Percentiles rank a stretch among this genome's conserved stretches.
phyloP scores from a whole-genome alignment of 371 early-diverging fungal genomes.

The Entomophthora muscae region DNA sequence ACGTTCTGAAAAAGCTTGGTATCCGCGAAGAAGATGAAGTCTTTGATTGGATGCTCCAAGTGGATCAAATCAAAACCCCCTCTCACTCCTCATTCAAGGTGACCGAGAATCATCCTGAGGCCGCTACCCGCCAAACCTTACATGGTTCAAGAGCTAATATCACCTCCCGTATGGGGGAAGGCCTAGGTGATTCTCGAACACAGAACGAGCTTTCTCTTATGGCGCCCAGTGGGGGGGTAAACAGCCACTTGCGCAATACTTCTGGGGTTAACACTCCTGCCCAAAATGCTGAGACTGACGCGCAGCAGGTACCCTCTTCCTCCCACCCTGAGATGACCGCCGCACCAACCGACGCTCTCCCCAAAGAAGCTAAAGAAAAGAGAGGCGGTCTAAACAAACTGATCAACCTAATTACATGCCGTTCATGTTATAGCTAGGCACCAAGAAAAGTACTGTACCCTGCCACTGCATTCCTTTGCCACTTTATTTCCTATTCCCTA shows the following conservation, averaged over 20 bases:
- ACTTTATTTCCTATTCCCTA: neutral
- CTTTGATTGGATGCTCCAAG: conserved; percentile 8
- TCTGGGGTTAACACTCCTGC: neutral
- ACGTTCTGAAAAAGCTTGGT: conserved; percentile 3
- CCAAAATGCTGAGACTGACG: neutral
- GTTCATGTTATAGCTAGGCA: conserved; percentile 5
- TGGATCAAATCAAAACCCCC: conserved; percentile 7
- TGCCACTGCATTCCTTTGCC: neutral
- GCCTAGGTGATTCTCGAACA: neutral
- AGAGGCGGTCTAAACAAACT: neutral
- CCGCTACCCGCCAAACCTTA: conserved; percentile 1
- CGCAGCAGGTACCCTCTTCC: neutral
- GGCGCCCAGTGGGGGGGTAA: neutral
- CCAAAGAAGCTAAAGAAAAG: conserved; percentile 1
- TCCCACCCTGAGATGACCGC: neutral
- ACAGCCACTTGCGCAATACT: neutral
- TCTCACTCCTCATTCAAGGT: neutral
- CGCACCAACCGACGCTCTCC: neutral
- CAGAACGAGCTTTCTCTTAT: neutral
- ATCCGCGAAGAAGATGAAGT: conserved; percentile 1
- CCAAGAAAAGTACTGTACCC: neutral
- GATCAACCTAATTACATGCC: conserved; percentile 4
- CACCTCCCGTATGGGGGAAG: neutral
- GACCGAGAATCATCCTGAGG: neutral
- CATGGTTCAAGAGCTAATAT: conserved; percentile 3